Evolutionary conservation across 2,329 filamentous ascomycete genomes (phyloP).

Genomic region (Penicillium crustosum): DNA sequence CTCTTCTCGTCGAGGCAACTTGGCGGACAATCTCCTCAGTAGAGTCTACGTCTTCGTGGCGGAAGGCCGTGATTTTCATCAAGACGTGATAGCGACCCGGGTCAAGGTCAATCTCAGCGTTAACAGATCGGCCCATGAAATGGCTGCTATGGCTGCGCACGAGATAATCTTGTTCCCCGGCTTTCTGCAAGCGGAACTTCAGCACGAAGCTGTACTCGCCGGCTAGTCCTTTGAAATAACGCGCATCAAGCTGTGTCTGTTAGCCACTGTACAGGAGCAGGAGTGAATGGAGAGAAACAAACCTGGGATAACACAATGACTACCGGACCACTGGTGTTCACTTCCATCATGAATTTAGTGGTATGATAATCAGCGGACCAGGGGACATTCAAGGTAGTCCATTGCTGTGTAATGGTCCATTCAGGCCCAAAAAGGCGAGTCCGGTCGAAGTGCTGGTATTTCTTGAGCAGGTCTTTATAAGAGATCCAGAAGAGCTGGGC

Average conservation of each 20-base stretch:
- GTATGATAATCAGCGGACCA: slow-evolving; percentile 63
- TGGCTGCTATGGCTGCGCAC: slow-evolving; percentile 57
- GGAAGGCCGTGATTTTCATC: slow-evolving; percentile 69
- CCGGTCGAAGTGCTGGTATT: slow-evolving; percentile 61
- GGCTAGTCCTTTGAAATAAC: slow-evolving; percentile 59
- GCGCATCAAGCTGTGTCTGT: slow-evolving; percentile 52
- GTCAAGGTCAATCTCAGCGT: slow-evolving; percentile 72
- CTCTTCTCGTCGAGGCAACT: slow-evolving; percentile 62
- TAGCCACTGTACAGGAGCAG: slow-evolving; percentile 1
- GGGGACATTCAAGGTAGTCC: slow-evolving; percentile 60
- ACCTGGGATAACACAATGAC: slow-evolving; percentile 60
- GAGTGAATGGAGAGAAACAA: background rate
- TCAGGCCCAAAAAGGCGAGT: slow-evolving; percentile 61
- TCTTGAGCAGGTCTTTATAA: slow-evolving; percentile 58
- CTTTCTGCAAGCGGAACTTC: slow-evolving; percentile 60
- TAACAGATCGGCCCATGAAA: slow-evolving; percentile 71
- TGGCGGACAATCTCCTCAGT: slow-evolving; percentile 68
- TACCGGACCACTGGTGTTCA: slow-evolving; percentile 53
- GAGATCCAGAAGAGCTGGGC: slow-evolving; percentile 58
- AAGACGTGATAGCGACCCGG: slow-evolving; percentile 73
- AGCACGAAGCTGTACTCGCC: slow-evolving; percentile 59
- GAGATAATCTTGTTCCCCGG: slow-evolving; percentile 61
- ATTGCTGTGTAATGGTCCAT: slow-evolving; percentile 61
- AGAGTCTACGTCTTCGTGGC: slow-evolving; percentile 50
- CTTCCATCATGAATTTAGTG: slow-evolving; percentile 58